Base-by-base conservation (phyloP, 1,139 yeast species). In the Trichomonascaceae sp. region DNA sequence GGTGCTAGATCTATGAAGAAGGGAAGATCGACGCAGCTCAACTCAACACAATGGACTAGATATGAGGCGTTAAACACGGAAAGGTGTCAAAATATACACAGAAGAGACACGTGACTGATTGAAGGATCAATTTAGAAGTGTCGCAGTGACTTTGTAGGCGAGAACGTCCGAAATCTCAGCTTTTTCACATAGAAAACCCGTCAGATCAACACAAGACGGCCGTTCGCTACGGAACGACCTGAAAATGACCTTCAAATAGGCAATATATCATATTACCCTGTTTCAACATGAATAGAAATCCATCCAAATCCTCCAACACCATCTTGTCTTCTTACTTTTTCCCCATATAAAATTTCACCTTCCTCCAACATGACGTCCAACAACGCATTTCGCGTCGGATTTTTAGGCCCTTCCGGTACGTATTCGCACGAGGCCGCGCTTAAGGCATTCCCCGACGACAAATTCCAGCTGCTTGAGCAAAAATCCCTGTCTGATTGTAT, bases 401-500 rank as follows among this genome's bases (percentile, higher is more conserved):
- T 47, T 45, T 41, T 53, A 19, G 56, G 56, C 10, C 56, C 56
- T 8, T 24, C 48, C 10, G 56, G 56, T 7, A 53, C 56, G 4
- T 53, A 53, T 45, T 50, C 56, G 10, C 56, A 53, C 27, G 53
- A 53, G 30, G 56, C 52, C 6, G 52, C 52, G 9, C 10, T 50
- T 18, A 18, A 43, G 13, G 36, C 48, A 1, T 50, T 50, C 15
- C 47, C 70, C 15, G 66, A 64, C 60, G 18, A 54, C 58, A 22
- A 52, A n/a, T 52, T 53, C 20, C 52, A 49, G 4, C 57, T 58
- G 17, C 55, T 58, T 15, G 68, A 69, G 1, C 58, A 59, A 32
- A 45, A 58, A n/a, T 62, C 71, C 8, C 67, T 68, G 30, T 38
- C 50, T 54, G 83, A 80, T 44, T 91, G 96, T 66, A 87, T 91